Conservation (phyloP, 2,329 filamentous ascomycete species). For the Rhynchosporium secalis region DNA sequence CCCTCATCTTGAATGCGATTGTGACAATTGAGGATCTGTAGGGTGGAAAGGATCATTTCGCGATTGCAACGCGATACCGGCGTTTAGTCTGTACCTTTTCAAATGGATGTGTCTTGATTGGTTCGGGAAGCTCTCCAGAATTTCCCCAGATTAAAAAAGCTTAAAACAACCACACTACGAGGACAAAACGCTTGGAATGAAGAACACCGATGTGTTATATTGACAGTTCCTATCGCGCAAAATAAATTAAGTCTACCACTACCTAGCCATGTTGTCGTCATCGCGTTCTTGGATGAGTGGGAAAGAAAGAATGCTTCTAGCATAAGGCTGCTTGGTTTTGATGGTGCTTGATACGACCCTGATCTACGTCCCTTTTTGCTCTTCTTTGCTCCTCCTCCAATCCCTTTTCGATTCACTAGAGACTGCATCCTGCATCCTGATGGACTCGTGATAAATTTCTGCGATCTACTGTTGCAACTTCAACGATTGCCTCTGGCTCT, state of each 20-base stretch:
- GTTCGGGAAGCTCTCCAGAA: slow-evolving; percentile 7
- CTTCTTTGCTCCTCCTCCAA: too few species aligned
- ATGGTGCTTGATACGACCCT: too few species aligned
- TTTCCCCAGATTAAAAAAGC: slow-evolving; percentile 10
- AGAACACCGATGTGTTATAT: too few species aligned
- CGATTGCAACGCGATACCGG: slow-evolving; percentile 1
- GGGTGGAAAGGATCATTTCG: not conserved
- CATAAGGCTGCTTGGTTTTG: too few species aligned
- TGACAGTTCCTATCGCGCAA: not conserved
- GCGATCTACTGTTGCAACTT: not conserved
- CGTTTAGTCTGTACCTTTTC: not conserved
- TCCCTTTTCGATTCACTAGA: too few species aligned
- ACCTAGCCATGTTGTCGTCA: too few species aligned
- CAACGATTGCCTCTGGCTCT: not conserved
- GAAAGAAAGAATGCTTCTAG: too few species aligned
- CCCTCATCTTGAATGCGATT: slow-evolving; percentile 34
- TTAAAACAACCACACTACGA: slow-evolving; percentile 3
- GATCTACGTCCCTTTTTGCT: too few species aligned
- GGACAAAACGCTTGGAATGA: too few species aligned
- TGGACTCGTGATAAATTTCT: too few species aligned
- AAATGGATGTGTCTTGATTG: slow-evolving; percentile 8
- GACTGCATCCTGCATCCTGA: too few species aligned
- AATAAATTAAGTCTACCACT: not conserved
- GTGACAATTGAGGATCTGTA: not conserved
- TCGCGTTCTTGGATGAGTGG: too few species aligned